Conservation (phyloP, 2,329 filamentous ascomycete species). For the Thelonectria blattea region DNA sequence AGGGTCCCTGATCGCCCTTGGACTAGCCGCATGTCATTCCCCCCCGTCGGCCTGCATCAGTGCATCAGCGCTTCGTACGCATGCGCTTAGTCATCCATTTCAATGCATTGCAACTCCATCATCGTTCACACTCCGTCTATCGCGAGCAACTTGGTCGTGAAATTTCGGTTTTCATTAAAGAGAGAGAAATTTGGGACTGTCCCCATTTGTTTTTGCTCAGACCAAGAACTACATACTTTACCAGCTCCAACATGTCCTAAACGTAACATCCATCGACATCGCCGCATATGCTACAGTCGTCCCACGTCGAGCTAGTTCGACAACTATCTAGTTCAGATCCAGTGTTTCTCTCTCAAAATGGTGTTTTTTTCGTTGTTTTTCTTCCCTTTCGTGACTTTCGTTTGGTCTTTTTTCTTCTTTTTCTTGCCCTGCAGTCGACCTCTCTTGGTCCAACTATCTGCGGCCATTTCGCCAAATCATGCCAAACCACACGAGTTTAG, state of each 20-base stretch:
- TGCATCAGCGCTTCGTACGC: background rate
- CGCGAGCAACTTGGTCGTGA: slow-evolving; percentile 2
- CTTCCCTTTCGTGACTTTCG: slow-evolving; percentile 26
- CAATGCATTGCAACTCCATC: no score
- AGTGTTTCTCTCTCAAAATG: slow-evolving; percentile 36
- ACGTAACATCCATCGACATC: slow-evolving; percentile 16
- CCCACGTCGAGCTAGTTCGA: slow-evolving; percentile 32
- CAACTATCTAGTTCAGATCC: slow-evolving; percentile 31
- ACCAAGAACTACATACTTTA: slow-evolving; percentile 34
- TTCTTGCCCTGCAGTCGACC: slow-evolving; percentile 20
- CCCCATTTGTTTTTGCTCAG: slow-evolving; percentile 34
- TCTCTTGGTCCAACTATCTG: slow-evolving; percentile 21
- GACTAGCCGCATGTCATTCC: background rate
- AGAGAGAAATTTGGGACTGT: slow-evolving; percentile 28
- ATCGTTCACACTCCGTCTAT: background rate
- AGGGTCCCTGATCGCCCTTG: background rate
- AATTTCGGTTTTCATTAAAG: slow-evolving; percentile 22
- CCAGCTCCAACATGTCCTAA: slow-evolving; percentile 24
- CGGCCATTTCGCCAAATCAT: slow-evolving; percentile 22
- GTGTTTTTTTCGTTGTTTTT: slow-evolving; percentile 38
- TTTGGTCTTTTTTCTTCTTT: slow-evolving; percentile 29
- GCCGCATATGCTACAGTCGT: slow-evolving; percentile 2
- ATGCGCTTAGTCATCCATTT: background rate
- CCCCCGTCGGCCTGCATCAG: background rate
- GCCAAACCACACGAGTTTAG: slow-evolving; percentile 22